These are phyloP conservation scores for Usnea hakonensis DNA, from an alignment of 495 filamentous ascomycete genomes.

Conservation along the genomic window DNA sequence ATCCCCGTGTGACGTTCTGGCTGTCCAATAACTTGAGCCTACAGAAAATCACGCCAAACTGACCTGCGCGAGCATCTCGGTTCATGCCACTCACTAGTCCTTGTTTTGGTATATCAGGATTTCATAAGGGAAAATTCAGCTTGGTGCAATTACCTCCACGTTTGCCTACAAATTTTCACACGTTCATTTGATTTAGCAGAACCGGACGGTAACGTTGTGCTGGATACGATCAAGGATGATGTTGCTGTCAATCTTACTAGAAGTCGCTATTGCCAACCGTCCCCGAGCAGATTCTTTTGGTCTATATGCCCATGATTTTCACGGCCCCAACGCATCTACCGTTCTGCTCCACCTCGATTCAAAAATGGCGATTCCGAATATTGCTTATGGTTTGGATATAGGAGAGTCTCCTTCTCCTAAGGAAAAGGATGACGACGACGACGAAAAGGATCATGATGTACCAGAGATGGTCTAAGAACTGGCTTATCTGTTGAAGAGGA, in stretches of 20 bases:
- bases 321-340: constrained; percentile 39
- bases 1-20: constrained; percentile 48
- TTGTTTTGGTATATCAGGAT: constrained; percentile 75
- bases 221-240: constrained; percentile 68
- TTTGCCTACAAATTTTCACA: constrained; percentile 77
- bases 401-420: constrained; percentile 34
- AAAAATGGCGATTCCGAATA: constrained; percentile 76
- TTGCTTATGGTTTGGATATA: constrained; percentile 93
- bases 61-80: constrained; percentile 37
- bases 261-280: constrained; percentile 57
- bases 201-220: constrained; percentile 69
- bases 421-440: constrained; percentile 47
- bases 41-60: constrained; percentile 37
- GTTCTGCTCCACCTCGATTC: constrained; percentile 58
- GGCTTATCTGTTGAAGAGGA: constrained; percentile 64
- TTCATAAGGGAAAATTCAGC: constrained; percentile 49
- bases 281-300: constrained; percentile 39
- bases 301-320: constrained; percentile 42
- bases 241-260: constrained; percentile 58
- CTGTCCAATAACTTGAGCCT: constrained; percentile 44
- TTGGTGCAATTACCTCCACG: constrained; percentile 76
- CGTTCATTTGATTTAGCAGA: constrained; percentile 56
- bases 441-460: constrained; percentile 12
- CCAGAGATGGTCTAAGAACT: constrained; percentile 1
- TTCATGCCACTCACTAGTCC: constrained; percentile 60